Evolutionary conservation across 345 rosid genomes (phyloP).

Genomic region (Acer negundo): DNA sequence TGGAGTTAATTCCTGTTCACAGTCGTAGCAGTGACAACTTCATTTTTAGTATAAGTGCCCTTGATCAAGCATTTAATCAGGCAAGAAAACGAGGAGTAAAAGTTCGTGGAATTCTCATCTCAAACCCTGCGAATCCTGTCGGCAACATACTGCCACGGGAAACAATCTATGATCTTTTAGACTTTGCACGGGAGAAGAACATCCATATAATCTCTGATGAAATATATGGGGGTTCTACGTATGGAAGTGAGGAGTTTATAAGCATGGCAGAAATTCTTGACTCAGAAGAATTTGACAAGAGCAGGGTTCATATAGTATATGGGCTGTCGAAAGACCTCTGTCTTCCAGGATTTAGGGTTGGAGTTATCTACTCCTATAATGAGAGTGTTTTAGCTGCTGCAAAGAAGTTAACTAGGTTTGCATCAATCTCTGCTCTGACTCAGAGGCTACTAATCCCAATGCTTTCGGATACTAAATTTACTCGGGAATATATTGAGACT

Average conservation of each 20-base stretch:
- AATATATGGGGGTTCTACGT: conserved; percentile 77
- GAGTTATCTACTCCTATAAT: conserved; percentile 74
- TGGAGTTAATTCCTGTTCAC: conserved; percentile 84
- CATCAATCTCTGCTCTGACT: conserved; percentile 70
- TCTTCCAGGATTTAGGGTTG: conserved; percentile 81
- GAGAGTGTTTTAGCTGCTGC: conserved; percentile 68
- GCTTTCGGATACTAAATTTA: conserved; percentile 72
- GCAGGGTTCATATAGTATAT: conserved; percentile 78
- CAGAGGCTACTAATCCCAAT: conserved; percentile 74
- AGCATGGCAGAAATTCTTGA: conserved; percentile 78
- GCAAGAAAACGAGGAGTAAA: conserved; percentile 77
- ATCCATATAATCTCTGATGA: conserved; percentile 88
- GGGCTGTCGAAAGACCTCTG: conserved; percentile 92
- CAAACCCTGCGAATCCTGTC: conserved; percentile 89
- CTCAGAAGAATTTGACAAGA: conserved; percentile 65
- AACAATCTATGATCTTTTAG: conserved; percentile 53
- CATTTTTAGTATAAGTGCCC: conserved; percentile 54
- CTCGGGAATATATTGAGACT: conserved; percentile 51
- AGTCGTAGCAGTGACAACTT: conserved; percentile 87
- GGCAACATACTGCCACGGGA: conserved; percentile 72
- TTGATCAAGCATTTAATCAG: conserved; percentile 84
- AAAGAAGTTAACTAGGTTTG: conserved; percentile 69
- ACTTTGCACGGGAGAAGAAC: conserved; percentile 78
- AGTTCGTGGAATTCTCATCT: conserved; percentile 75
- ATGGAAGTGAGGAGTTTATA: conserved; percentile 73